A percentile compares a stretch with the other conserved stretches of the same genome.
phyloP scores from a whole-genome alignment of 2,329 filamentous ascomycete genomes.

The Aaosphaeria pasadenensis region DNA sequence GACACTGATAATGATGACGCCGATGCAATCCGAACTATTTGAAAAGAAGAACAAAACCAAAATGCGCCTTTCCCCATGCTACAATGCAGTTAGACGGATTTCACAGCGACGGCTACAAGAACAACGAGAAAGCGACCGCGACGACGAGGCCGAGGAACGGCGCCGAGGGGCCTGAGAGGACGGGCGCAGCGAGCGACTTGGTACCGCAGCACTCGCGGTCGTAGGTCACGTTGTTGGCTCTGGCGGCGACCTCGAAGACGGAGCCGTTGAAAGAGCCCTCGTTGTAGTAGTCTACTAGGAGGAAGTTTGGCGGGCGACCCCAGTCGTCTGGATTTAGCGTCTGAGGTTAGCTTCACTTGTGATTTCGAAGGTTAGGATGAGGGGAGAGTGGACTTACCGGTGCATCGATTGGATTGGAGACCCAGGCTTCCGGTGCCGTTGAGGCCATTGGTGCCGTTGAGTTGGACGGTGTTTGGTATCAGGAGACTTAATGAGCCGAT shows the following conservation, averaged over 20 bases:
- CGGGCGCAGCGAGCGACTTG: slow-evolving; percentile 9
- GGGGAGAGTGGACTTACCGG: slow-evolving; percentile 22
- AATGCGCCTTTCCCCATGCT: too few relatives aligned
- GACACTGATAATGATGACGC: too few relatives aligned
- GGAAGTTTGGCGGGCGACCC: slow-evolving; percentile 39
- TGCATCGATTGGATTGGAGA: slow-evolving; percentile 29
- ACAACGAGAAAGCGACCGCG: slow-evolving; percentile 12
- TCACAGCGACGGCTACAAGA: slow-evolving; percentile 10
- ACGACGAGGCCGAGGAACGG: slow-evolving; percentile 17
- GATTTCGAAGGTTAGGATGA: not conserved
- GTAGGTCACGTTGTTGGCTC: slow-evolving; percentile 71
- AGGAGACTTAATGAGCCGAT: slow-evolving; percentile 42
- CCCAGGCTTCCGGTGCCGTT: slow-evolving; percentile 33
- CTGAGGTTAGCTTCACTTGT: slow-evolving; percentile 5
- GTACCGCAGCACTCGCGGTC: slow-evolving; percentile 56
- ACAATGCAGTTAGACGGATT: not conserved
- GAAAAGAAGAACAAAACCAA: too few relatives aligned
- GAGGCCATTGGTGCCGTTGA: slow-evolving; percentile 34
- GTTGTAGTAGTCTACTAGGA: slow-evolving; percentile 43
- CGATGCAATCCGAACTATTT: too few relatives aligned
- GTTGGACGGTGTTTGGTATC: slow-evolving; percentile 34
- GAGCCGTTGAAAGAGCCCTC: slow-evolving; percentile 33
- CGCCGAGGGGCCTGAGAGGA: slow-evolving; percentile 7
- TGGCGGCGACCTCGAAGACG: slow-evolving; percentile 40
- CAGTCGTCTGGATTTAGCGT: slow-evolving; percentile 19